Base-by-base conservation (phyloP, 805 yeast genomes). In the Ogataea methylovora region DNA sequence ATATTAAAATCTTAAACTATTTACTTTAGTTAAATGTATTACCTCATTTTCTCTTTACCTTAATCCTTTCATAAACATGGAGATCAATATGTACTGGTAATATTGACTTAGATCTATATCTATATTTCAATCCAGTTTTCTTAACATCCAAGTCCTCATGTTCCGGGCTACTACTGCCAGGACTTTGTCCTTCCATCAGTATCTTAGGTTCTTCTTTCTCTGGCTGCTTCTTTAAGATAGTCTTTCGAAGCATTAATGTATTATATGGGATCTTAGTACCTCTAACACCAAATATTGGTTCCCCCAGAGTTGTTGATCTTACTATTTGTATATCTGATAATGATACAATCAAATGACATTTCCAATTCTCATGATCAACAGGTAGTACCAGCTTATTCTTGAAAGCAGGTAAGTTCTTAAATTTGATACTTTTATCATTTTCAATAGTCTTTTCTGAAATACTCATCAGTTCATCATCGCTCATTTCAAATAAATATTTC, bases 351-450 rank as follows among this genome's bases (percentile, higher is more conserved):
- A 54, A 30, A 32, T 36, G 43, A 19, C 54, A 49, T 28, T 40
- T 43, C 56, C 58, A 54, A 8, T 40, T 36, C 2, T 45, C 49
- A 9, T 50, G 16, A 13, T 35, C 27, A 52, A 33, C 2, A 49
- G 53, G 3, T 13, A 28, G 16, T 11, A 18, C 10, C n/a, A 28
- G 13, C 19, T 19, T 28, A 13, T 18, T 19, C 10, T 28, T 28
- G 16, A 19, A 28, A 18, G n/a, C 13, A 12, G 22, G 30, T 18
- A 28, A 28, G 14, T 18, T 11, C 13, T 18, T 15, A 18, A 28
- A 18, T 18, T 6, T 11, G n/a, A 19, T 12, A 12, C 15, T 13
- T 13, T 5, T 4, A 7, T 28, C 10, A 50, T 30, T 24, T 39
- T 37, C 15, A 48, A 33, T 23, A 25, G 24, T 15, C 37, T 29